Conservation (phyloP, 2,329 filamentous ascomycete genomes). For the Macroventuria anomochaeta region DNA sequence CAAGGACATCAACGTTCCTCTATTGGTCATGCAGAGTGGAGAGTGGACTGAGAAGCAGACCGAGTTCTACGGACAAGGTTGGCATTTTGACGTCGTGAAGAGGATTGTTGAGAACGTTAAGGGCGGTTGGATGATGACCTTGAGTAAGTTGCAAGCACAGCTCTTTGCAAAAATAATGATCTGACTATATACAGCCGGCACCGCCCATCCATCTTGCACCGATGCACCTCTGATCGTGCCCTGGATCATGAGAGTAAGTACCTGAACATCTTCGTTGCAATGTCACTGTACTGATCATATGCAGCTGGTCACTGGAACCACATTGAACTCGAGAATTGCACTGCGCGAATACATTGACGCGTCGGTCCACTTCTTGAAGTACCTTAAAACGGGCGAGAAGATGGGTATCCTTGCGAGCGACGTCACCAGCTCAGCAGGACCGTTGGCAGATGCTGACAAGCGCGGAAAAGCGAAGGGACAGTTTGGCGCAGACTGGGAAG, state of each 20-base stretch:
- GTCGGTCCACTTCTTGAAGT: constrained; percentile 64
- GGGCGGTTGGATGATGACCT: constrained; percentile 56
- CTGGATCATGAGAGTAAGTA: constrained; percentile 57
- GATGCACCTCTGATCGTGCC: constrained; percentile 71
- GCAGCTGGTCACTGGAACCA: constrained; percentile 65
- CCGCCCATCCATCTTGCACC: constrained; percentile 68
- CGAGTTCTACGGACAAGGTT: constrained; percentile 65
- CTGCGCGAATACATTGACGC: constrained; percentile 67
- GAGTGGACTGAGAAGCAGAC: constrained; percentile 66
- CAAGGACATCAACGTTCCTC: constrained; percentile 62
- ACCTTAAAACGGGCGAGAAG: constrained; percentile 49
- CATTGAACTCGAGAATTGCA: constrained; percentile 63
- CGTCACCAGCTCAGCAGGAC: constrained; percentile 51
- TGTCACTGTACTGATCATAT: background rate
- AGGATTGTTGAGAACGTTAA: constrained; percentile 60
- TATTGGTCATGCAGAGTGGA: constrained; percentile 68
- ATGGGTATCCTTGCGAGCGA: constrained; percentile 59
- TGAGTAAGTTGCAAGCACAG: constrained; percentile 34
- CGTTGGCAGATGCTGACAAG: constrained; percentile 36
- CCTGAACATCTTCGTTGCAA: background rate
- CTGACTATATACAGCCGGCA: constrained; percentile 30
- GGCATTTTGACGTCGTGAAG: constrained; percentile 69
- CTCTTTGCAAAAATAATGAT: background rate
- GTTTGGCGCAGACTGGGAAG: constrained; percentile 51
- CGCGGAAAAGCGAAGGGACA: constrained; percentile 33